Evolutionary conservation across 2,329 filamentous ascomycete species (phyloP), one percentile per base, ranked within the genome.

Genomic region (Penicillium sp.): DNA sequence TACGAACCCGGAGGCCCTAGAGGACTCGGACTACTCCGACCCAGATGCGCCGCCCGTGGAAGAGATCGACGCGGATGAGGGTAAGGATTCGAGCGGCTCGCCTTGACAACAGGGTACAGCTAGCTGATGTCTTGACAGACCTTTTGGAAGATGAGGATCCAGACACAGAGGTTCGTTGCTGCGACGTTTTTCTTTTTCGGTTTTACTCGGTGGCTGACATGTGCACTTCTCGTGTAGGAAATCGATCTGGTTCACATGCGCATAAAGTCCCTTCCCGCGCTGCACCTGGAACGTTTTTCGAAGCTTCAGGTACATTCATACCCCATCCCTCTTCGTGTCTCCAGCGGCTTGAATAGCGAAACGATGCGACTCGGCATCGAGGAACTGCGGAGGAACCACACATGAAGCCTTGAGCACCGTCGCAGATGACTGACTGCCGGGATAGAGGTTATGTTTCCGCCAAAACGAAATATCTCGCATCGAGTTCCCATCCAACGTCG

Each of bases 211-310:
- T 38, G 16, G 35, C 35, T 38, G 18, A 38, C 33, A 36, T 36
- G 33, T 22, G 14, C 45, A 33, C 46, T 24, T 53, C 50, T 20
- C 9, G 7, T 20, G 27, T 55, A 92, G 74, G 90, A 95, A 65
- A 92, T 99, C 65, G 89, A 94, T 67, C 85, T 92, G 54, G 86
- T 91, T n/a, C 92, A 97, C 71, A 88, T 88, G 49, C 89, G 92
- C 58, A 82, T 99, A 65, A 76, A 81, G 20, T 92, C 89, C 28
- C 88, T 97, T 61, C 76, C 86, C 6, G 84, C 86, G 14, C 81
- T 99, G 20, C 83, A 78, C n/a, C 81, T 99, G 43, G 88, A 92
- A 55, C 85, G 94, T 54, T 97, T 99, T 75, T 81, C 79, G 53
- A 83, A 89, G 48, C 80, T 91, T 24, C 78, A 81, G 66, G 86